These are phyloP conservation scores for Cubamyces lactineus DNA, from an alignment of 768 basidiomycete genomes.

Conservation along the genomic window DNA sequence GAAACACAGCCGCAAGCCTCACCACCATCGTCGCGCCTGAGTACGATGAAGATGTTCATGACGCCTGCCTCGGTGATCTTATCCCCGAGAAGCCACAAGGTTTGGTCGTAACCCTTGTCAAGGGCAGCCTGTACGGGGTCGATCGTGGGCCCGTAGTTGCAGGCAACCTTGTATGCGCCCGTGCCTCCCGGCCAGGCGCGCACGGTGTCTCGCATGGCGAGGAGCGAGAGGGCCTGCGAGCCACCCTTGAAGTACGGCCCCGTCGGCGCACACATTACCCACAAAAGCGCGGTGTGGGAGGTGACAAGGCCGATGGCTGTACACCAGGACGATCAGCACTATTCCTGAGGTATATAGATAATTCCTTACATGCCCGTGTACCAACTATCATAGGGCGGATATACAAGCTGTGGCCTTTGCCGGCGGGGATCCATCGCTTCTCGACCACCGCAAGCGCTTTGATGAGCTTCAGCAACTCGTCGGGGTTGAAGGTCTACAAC, in stretches of 20 bases:
- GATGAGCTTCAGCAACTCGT: conserved; percentile 51
- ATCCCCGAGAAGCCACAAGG: conserved; percentile 55
- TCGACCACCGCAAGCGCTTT: conserved; percentile 74
- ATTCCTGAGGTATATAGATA: neutral
- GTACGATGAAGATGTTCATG: conserved; percentile 59
- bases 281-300: conserved; percentile 80
- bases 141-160: conserved; percentile 43
- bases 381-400: conserved; percentile 78
- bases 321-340: no score
- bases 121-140: conserved; percentile 51
- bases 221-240: conserved; percentile 51
- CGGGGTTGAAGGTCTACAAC: conserved; percentile 45
- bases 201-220: conserved; percentile 50
- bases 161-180: conserved; percentile 54
- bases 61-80: conserved; percentile 46
- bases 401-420: conserved; percentile 79
- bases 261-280: conserved; percentile 74
- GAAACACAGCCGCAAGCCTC: conserved; percentile 3
- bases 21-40: conserved; percentile 49
- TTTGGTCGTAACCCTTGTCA: conserved; percentile 53
- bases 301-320: conserved; percentile 64
- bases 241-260: conserved; percentile 55
- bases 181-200: conserved; percentile 61
- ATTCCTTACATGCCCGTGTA: conserved; percentile 40
- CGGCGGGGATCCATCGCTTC: conserved; percentile 77